phyloP scores from a whole-genome alignment of 805 yeast species.

The Ogataea minuta region DNA sequence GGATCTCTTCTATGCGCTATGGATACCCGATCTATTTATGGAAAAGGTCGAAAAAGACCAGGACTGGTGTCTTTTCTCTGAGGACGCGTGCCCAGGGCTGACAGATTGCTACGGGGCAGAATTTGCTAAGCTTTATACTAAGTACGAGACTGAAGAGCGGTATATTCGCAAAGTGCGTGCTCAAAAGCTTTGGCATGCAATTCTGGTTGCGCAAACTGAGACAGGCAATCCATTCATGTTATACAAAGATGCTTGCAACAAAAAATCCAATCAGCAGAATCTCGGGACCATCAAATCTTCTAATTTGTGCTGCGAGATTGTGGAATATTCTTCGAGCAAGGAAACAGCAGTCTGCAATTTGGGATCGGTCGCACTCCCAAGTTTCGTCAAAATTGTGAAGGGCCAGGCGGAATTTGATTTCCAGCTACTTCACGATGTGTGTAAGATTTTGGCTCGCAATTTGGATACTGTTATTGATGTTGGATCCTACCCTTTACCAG shows the following conservation, averaged over 20 bases:
- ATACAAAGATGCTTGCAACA: conserved; percentile 89
- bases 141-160: conserved; percentile 69
- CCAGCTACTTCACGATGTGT: conserved; percentile 66
- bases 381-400: conserved; percentile 51
- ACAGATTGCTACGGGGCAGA: conserved; percentile 82
- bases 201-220: conserved; percentile 89
- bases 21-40: conserved; percentile 97
- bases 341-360: conserved; percentile 96
- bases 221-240: conserved; percentile 96
- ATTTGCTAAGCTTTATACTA: conserved; percentile 66
- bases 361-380: conserved; percentile 87
- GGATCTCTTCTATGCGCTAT: conserved; percentile 87
- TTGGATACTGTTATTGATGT: conserved; percentile 82
- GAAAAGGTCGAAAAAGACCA: conserved; percentile 73
- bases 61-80: conserved; percentile 89
- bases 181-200: conserved; percentile 87
- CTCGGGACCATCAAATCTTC: conserved; percentile 91
- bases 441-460: conserved; percentile 76
- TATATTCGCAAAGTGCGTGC: conserved; percentile 71
- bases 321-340: conserved; percentile 87
- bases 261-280: conserved; percentile 86
- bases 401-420: conserved; percentile 62
- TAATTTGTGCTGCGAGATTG: conserved; percentile 90
- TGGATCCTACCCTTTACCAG: conserved; percentile 78
- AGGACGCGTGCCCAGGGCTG: conserved; percentile 84